Percentiles rank a stretch among this genome's conserved stretches.
Conservation (phyloP, 148 eudicot genomes). For the Suaeda aralocaspica region DNA sequence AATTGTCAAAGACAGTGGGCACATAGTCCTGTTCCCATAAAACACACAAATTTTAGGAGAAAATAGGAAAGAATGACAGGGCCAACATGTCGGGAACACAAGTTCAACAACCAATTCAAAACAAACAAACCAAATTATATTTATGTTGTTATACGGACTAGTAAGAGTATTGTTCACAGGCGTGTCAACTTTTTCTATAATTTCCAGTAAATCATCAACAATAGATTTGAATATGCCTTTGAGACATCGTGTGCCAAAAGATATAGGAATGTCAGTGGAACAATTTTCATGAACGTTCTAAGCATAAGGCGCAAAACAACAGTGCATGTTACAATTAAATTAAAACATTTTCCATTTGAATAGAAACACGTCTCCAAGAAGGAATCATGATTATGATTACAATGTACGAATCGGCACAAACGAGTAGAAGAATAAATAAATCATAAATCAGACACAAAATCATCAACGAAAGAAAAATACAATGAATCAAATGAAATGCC, state of each 20-base stretch:
- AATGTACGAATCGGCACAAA: no score
- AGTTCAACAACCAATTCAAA: conserved; percentile 1
- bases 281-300: no score
- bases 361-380: background rate
- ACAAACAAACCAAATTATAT: background rate
- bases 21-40: conserved; percentile 77
- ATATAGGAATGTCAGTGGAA: no score
- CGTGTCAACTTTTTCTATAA: background rate
- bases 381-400: no score
- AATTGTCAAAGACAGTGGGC: conserved; percentile 97
- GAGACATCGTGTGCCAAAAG: no score
- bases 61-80: background rate
- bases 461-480: background rate
- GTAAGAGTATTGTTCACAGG: background rate
- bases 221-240: no score
- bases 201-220: no score
- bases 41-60: background rate
- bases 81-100: background rate
- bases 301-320: no score
- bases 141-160: background rate
- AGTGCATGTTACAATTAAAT: no score
- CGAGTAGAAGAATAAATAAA: no score
- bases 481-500: background rate
- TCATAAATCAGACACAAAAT: background rate
- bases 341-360: no score